Evolutionary conservation across 192 early-diverging fungal species (phyloP).

Genomic region (Coemansia sp.): DNA sequence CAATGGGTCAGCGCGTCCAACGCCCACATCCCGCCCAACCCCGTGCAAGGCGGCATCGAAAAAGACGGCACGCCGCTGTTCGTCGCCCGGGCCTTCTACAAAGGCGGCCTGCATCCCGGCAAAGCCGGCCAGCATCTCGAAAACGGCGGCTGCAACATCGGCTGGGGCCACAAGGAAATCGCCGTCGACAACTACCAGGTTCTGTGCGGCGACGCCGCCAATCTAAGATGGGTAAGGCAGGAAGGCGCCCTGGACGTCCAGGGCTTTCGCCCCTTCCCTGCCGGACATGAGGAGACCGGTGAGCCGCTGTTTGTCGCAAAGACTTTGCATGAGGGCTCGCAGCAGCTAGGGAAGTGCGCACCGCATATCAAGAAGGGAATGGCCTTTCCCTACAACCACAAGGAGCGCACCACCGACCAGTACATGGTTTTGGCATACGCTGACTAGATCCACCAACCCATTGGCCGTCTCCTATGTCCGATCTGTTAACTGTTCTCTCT

Average conservation of each 20-base stretch:
- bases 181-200: slow-evolving; percentile 56
- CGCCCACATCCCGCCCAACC: slow-evolving; percentile 50
- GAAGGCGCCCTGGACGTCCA: slow-evolving; percentile 44
- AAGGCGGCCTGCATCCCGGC: slow-evolving; percentile 54
- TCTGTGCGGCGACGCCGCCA: slow-evolving; percentile 59
- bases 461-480: too few species aligned
- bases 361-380: slow-evolving; percentile 54
- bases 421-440: slow-evolving; percentile 53
- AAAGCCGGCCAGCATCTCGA: slow-evolving; percentile 53
- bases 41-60: slow-evolving; percentile 64
- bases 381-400: slow-evolving; percentile 49
- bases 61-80: slow-evolving; percentile 58
- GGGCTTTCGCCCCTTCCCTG: slow-evolving; percentile 32
- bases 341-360: slow-evolving; percentile 56
- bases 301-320: slow-evolving; percentile 54
- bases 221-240: slow-evolving; percentile 56
- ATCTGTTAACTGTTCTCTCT: too few species aligned
- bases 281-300: slow-evolving; percentile 48
- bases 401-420: slow-evolving; percentile 36
- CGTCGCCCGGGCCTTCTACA: slow-evolving; percentile 54
- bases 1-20: slow-evolving; percentile 45
- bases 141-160: slow-evolving; percentile 51
- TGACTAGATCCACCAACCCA: slow-evolving; percentile 5
- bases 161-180: slow-evolving; percentile 58
- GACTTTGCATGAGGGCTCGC: slow-evolving; percentile 47